Base-by-base conservation (phyloP, 345 rosid genomes). In the Populus ilicifolia region DNA sequence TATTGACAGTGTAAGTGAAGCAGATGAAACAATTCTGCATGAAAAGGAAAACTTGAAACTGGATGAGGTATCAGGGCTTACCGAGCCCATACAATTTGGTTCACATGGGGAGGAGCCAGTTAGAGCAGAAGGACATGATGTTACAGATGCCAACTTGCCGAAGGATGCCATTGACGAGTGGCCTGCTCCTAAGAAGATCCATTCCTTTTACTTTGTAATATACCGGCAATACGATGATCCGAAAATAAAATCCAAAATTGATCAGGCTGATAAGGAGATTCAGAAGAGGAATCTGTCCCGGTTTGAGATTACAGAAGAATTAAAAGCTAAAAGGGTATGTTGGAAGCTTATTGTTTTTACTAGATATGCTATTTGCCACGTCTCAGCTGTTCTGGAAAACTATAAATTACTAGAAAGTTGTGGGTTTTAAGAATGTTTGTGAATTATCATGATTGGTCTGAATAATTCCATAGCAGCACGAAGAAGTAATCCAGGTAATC, bases 101-200 rank as follows among this genome's bases (percentile, higher is more conserved):
- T 85, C 96, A 27, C 87, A 84, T 39, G 92, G 75, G 29, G 89
- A 87, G 79, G 92, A 82, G 12, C 83, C 83, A 9, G 86, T 44
- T 36, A 78, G 82, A 68, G 89, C 80, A 20, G 89, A 89, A 70
- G 88, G 75, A 62, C 81, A 33, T n/a, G 85, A 80, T 74, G 90
- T 76, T 67, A 71, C 85, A 3, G 78, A 52, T 70, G 73, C 88
- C 77, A 87, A 83, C 67, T 79, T 81, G 56, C 98, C 92, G 0
- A 89, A 82, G 85, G 88, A 93, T 81, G 96, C 89, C 2, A 85
- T 50, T 13, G 96, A 86, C 21, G 98, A 95, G 78, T 95, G 99
- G 99, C 96, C 99, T 72, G 92, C 85, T 20, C 83, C 84, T 8
- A 82, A 74, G 82, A 89, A 89, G 90, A 86, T 88, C 77, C 91